Evolutionary conservation across 176 grass and related monocot genomes (phyloP), one percentile per base, ranked within the genome.

Genomic region (Zea luxurians): DNA sequence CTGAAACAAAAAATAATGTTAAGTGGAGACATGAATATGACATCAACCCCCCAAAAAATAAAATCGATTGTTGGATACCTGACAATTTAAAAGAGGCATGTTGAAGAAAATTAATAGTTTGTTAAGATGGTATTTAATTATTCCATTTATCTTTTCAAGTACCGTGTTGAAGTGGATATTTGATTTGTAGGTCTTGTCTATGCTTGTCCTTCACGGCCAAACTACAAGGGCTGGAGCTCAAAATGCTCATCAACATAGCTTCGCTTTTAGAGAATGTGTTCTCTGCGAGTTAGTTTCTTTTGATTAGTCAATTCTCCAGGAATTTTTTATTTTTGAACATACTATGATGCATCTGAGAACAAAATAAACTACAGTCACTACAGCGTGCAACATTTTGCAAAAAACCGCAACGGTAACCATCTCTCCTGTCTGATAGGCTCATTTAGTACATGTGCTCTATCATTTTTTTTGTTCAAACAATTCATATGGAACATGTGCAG

Each of bases 331-430:
- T 58, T 76, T 50, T 46, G 9, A 71, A 53, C 2, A 58, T 63
- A 50, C 8, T 27, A 27, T 78, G 8, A 76, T 87, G 15, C 8
- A 8, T 66, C 13, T 83, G 40, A 69, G 13, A 76, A 83, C 40
- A 53, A 71, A 80, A 74, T 80, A 93, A 88, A 85, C 88, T 35
- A 93, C 82, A 0, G 86, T 93, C 68, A 93, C 83, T 9, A 90
- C 61, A 66, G 88, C 75, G 0, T 88, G 83, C 61, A 90, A 90
- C 67, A 86, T 90, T 63, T 61, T 93, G 2, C 88, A 90, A 61
- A 93, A 93, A 63, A 90, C 71, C 0, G 83, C 88, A 11, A 85
- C 90, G 88, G 91, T 90, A 86, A 10, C 49, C 64, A 71, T 43
- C 27, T 27, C 27, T 27, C 27, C 27, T 27, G 27, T 27, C 27